Conservation (phyloP, 2,329 filamentous ascomycete genomes). For the Ophiocordyceps robertsii region DNA sequence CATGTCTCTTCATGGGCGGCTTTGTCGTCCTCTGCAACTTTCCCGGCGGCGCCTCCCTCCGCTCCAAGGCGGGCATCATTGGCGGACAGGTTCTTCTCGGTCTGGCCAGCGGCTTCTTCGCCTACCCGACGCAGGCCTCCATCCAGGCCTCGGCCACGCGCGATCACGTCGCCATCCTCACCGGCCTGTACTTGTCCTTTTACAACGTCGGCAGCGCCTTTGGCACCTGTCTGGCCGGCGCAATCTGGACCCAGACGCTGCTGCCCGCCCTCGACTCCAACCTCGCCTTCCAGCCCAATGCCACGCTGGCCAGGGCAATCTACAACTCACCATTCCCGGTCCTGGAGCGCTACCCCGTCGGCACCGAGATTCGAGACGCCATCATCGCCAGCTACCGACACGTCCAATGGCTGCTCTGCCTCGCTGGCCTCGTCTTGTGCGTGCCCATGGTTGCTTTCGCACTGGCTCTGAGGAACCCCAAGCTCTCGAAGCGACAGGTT, state of each 20-base stretch:
- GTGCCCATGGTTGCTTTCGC: slow-evolving; percentile 33
- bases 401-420: slow-evolving; percentile 29
- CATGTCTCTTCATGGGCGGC: slow-evolving; percentile 39
- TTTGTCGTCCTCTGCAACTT: slow-evolving; percentile 42
- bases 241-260: slow-evolving; percentile 28
- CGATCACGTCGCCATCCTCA: slow-evolving; percentile 24
- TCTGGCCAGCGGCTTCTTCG: slow-evolving; percentile 43
- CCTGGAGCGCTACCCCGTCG: slow-evolving; percentile 22
- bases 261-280: slow-evolving; percentile 17
- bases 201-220: slow-evolving; percentile 28
- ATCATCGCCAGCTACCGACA: slow-evolving; percentile 31
- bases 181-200: slow-evolving; percentile 24
- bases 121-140: slow-evolving; percentile 25
- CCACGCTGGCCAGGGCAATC: slow-evolving; percentile 19
- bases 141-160: slow-evolving; percentile 23
- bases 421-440: slow-evolving; percentile 30
- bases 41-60: slow-evolving; percentile 30
- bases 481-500: slow-evolving; percentile 22
- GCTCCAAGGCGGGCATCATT: slow-evolving; percentile 36
- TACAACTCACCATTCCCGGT: slow-evolving; percentile 23
- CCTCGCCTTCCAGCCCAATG: slow-evolving; percentile 20
- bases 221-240: slow-evolving; percentile 24
- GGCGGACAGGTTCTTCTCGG: slow-evolving; percentile 42
- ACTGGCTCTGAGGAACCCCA: slow-evolving; percentile 27
- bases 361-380: slow-evolving; percentile 26